A percentile compares a stretch with the other conserved stretches of the same genome.
phyloP scores from a whole-genome alignment of 2,329 filamentous ascomycete species.

The Bipolaris victoriae region DNA sequence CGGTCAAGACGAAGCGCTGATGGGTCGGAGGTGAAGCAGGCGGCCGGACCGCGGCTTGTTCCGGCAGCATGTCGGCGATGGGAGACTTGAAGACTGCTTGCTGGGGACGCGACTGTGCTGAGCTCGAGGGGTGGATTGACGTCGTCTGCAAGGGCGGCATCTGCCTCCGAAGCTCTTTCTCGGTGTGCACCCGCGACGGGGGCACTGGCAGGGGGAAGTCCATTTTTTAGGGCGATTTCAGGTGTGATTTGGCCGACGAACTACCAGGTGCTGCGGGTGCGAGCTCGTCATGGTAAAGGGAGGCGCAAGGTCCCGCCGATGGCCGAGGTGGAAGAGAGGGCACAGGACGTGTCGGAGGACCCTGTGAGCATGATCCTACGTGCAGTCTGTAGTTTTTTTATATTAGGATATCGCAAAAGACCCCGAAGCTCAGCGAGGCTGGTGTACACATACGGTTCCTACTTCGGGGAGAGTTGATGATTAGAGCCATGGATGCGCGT shows the following conservation, averaged over 20 bases:
- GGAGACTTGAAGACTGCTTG: slow-evolving; percentile 13
- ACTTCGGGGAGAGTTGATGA: neutral
- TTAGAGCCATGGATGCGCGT: slow-evolving; percentile 1
- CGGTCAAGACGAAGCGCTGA: slow-evolving; percentile 68
- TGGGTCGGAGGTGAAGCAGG: slow-evolving; percentile 46
- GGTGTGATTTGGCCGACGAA: slow-evolving; percentile 9
- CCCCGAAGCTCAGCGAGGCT: neutral
- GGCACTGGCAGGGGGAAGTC: slow-evolving; percentile 26
- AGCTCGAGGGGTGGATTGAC: slow-evolving; percentile 25
- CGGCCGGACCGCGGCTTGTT: slow-evolving; percentile 21
- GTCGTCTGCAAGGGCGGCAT: slow-evolving; percentile 36
- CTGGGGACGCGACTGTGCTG: slow-evolving; percentile 21
- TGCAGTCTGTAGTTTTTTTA: neutral
- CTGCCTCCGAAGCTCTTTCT: slow-evolving; percentile 38
- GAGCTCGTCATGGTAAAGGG: slow-evolving; percentile 29
- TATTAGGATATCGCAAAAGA: neutral
- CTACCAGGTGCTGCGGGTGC: slow-evolving; percentile 11
- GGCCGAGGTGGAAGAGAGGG: slow-evolving; percentile 18
- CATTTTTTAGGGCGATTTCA: slow-evolving; percentile 21
- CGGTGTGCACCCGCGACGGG: slow-evolving; percentile 26
- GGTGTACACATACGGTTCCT: too few species aligned
- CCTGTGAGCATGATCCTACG: slow-evolving; percentile 30
- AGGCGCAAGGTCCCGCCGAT: slow-evolving; percentile 27
- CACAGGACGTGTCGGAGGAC: slow-evolving; percentile 5
- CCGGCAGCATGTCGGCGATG: slow-evolving; percentile 21